Evolutionary conservation across 2,329 filamentous ascomycete species (phyloP).

Genomic region (Pezicula rhizophila): DNA sequence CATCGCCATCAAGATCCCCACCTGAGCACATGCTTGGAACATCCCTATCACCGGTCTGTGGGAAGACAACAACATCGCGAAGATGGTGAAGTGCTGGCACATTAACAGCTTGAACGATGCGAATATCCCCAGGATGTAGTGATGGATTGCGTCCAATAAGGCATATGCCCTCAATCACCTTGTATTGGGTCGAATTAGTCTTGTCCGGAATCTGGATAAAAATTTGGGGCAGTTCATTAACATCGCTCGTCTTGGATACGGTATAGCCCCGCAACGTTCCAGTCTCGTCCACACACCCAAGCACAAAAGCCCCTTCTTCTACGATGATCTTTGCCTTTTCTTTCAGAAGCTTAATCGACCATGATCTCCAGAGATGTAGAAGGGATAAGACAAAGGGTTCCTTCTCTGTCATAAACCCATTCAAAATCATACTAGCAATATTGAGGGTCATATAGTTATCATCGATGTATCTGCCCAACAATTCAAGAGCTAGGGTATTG

Average conservation of each 20-base stretch:
- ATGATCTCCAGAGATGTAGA: conserved; percentile 78
- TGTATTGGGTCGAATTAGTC: conserved; percentile 45
- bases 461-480: conserved; percentile 74
- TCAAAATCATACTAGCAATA: conserved; percentile 69
- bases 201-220: conserved; percentile 74
- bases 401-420: conserved; percentile 66
- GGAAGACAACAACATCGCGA: conserved; percentile 81
- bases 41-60: conserved; percentile 75
- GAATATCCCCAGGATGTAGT: conserved; percentile 85
- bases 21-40: conserved; percentile 93
- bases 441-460: conserved; percentile 73
- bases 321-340: conserved; percentile 86
- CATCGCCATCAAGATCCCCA: conserved; percentile 91
- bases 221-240: conserved; percentile 64
- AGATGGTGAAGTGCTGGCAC: conserved; percentile 67
- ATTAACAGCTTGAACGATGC: conserved; percentile 80
- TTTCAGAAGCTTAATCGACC: conserved; percentile 84
- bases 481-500: conserved; percentile 54
- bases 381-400: conserved; percentile 83
- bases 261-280: conserved; percentile 66
- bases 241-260: conserved; percentile 31
- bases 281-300: conserved; percentile 87
- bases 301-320: conserved; percentile 76
- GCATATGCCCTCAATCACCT: conserved; percentile 69
- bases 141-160: conserved; percentile 88